Evolutionary conservation across 1,139 yeast species (phyloP), one percentile per base, ranked within the genome.

Genomic region (Geotrichum carabidarum): DNA sequence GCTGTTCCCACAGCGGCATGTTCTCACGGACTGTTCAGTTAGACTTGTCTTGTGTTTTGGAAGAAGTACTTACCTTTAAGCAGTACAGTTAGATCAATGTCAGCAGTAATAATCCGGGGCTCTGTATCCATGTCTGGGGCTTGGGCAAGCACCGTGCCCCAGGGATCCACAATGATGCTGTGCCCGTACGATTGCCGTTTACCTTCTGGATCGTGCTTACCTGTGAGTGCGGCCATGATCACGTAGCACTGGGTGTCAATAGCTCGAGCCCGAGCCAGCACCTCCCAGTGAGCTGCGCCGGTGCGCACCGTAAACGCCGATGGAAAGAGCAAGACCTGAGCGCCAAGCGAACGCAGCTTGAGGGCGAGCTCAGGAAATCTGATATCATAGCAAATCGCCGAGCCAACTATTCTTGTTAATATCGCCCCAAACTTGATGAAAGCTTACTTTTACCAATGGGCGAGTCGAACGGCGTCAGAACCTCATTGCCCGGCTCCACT

Each of bases 291-390:
- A 0, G 93, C 93, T 56, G 80, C 81, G 0, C 99, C 98, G 0
- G 98, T 93, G 63, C 84, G 81, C 64, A 86, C 80, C 0, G 98
- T 91, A 73, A 94, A 93, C 0, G 98, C 98, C 41, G 95, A 84
- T 0, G 99, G 98, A 63, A 75, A 93, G 1, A 91, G 79, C 32
- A 93, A 64, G 34, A 93, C 72, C 56, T 89, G 79, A 0, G 97
- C 96, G 0, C 97, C 97, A 44, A 74, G 64, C 22, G 80, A 67
- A 43, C 96, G 75, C 44, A 88, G 73, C 45, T 81, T 69, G 37
- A 86, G 66, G 1, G 93, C 82, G 50, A 86, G 72, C 67, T 91
- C 97, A 0, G 96, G 96, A 68, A 91, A 91, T 60, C 98, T 74
- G 42, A 93, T 80, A 68, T 89, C 96, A 66, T 89, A 90, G 68